phyloP scores from a whole-genome alignment of 2,329 filamentous ascomycete genomes.

The Epichloe sibirici region DNA sequence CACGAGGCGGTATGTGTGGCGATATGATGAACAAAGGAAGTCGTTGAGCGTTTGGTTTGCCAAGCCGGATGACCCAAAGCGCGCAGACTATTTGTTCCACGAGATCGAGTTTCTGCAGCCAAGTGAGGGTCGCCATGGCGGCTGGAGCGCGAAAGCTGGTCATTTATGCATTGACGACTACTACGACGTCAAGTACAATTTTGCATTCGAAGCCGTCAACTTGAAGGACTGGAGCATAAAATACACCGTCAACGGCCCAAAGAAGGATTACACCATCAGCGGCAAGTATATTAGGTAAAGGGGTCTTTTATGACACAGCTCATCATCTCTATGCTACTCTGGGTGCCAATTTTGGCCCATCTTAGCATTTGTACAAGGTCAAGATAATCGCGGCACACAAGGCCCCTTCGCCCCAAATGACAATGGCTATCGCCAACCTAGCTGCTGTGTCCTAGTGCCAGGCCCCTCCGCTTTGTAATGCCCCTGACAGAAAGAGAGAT shows the following conservation, averaged over 20 bases:
- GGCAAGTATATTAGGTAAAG: constrained; percentile 36
- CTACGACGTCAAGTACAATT: constrained; percentile 59
- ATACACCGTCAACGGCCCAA: constrained; percentile 58
- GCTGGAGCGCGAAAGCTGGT: constrained; percentile 52
- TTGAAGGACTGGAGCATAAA: constrained; percentile 46
- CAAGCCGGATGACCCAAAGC: constrained; percentile 45
- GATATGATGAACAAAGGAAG: constrained; percentile 51
- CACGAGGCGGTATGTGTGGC: constrained; percentile 57
- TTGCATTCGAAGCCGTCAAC: constrained; percentile 46
- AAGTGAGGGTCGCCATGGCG: constrained; percentile 20
- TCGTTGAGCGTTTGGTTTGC: constrained; percentile 62
- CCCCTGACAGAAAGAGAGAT: background rate
- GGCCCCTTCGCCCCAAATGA: background rate
- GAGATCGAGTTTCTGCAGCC: constrained; percentile 49
- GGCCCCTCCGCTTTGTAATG: background rate
- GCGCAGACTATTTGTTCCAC: constrained; percentile 65
- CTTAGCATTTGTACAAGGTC: too few species aligned
- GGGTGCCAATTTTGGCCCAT: too few species aligned
- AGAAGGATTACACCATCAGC: constrained; percentile 58
- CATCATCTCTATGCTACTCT: background rate
- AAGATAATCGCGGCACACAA: too few species aligned
- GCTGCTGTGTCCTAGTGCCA: background rate
- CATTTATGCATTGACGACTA: constrained; percentile 62
- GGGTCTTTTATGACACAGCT: too few species aligned
- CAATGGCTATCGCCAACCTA: background rate